phyloP scores from a whole-genome alignment of 192 early-diverging fungal species.

The Podila horticola region DNA sequence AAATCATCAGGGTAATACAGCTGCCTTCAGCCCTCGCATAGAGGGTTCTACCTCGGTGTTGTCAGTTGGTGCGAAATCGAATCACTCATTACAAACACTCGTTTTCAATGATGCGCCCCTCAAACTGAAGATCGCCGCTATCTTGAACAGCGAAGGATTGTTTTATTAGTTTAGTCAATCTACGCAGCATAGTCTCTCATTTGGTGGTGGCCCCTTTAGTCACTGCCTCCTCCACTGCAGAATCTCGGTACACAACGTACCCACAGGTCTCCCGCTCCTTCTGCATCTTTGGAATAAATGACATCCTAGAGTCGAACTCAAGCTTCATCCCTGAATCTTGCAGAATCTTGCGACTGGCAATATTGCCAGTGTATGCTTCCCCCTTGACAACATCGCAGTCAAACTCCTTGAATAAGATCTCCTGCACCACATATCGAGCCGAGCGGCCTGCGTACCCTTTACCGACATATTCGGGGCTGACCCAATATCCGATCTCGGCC shows the following conservation, averaged over 20 bases:
- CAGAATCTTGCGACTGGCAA: conserved; percentile 21
- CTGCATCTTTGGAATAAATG: conserved; percentile 25
- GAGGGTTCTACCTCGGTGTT: too few relatives aligned
- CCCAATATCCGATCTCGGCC: conserved; percentile 42
- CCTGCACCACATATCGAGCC: conserved; percentile 20
- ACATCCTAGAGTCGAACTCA: conserved; percentile 23
- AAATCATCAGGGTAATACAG: too few relatives aligned
- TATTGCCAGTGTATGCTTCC: conserved; percentile 19
- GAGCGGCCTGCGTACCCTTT: conserved; percentile 20
- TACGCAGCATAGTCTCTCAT: neutral
- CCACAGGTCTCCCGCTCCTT: conserved; percentile 15
- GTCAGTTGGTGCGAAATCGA: neutral
- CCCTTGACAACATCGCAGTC: conserved; percentile 33
- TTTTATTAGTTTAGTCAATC: neutral
- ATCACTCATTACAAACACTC: neutral
- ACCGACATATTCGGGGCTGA: conserved; percentile 30
- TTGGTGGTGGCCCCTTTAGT: too few relatives aligned
- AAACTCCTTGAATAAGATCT: conserved; percentile 32
- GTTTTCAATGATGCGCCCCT: too few relatives aligned
- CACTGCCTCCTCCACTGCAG: too few relatives aligned
- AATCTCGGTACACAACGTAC: conserved; percentile 7
- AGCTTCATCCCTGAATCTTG: conserved; percentile 15
- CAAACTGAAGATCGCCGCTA: too few relatives aligned
- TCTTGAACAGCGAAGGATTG: too few relatives aligned
- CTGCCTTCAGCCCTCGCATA: too few relatives aligned